phyloP scores from a whole-genome alignment of 306 rosid genomes.

The Abrus pulchellus region DNA sequence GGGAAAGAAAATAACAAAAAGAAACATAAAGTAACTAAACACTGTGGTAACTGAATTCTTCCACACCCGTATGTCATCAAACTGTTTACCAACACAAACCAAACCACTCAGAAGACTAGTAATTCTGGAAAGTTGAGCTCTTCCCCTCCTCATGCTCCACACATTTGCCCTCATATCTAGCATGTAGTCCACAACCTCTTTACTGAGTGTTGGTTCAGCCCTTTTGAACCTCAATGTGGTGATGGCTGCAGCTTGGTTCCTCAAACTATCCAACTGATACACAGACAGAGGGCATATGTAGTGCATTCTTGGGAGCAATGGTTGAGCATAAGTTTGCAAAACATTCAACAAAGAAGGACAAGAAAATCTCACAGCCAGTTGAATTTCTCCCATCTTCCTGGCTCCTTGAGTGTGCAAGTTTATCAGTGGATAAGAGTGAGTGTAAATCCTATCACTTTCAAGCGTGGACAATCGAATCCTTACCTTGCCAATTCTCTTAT shows the following conservation, averaged over 20 bases:
- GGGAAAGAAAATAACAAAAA: not conserved
- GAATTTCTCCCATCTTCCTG: constrained; percentile 55
- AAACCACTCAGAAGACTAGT: constrained; percentile 36
- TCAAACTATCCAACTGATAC: constrained; percentile 54
- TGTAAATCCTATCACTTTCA: constrained; percentile 53
- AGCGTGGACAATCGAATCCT: constrained; percentile 62
- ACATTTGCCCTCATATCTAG: constrained; percentile 53
- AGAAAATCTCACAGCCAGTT: constrained; percentile 64
- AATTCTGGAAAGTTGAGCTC: constrained; percentile 52
- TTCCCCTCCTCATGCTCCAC: constrained; percentile 64
- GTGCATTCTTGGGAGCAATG: constrained; percentile 59
- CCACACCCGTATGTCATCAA: constrained; percentile 50
- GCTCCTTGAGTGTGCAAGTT: constrained; percentile 44
- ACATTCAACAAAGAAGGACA: constrained; percentile 55
- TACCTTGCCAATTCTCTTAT: constrained; percentile 59
- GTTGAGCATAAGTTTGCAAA: constrained; percentile 53
- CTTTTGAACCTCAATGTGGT: constrained; percentile 40
- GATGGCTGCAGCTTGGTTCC: constrained; percentile 53
- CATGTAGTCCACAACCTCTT: constrained; percentile 58
- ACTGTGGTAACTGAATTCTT: constrained; percentile 27
- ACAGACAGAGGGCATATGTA: constrained; percentile 52
- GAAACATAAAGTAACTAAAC: not conserved
- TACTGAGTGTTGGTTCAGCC: constrained; percentile 54
- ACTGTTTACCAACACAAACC: constrained; percentile 14
- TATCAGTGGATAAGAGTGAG: constrained; percentile 58